Base-by-base conservation (phyloP, 139 green algal genomes). In the Micractinium sp. region DNA sequence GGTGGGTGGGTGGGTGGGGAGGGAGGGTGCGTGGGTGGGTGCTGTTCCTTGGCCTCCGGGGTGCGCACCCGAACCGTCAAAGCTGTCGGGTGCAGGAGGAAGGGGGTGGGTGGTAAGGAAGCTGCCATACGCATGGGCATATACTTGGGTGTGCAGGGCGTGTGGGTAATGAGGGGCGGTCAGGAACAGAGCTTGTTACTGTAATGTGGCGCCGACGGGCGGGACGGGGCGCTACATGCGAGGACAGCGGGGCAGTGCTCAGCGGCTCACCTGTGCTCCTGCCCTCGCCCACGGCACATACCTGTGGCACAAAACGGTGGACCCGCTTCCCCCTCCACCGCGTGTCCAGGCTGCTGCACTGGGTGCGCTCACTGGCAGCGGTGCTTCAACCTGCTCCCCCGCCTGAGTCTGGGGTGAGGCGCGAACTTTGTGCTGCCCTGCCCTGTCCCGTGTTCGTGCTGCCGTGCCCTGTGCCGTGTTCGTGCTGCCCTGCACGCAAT, bases 301-400 rank as follows among this genome's bases (percentile, higher is more conserved):
- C 47, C 47, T 9, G 7, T 56, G 47, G 9, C 47, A 56, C 47
- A 56, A 56, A 5, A 56, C 47, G 9, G 18, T 15, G 25, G 29
- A 12, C 74, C 35, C 7, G n/a, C 38, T 25, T 7, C 25, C 78
- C 22, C 35, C 39, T 35, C 36, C 78, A 2, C 38, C 38, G 1
- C 29, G 31, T 3, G 27, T 61, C 63, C 90, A 85, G 56, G n/a
- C 36, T 92, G 85, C 85, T 94, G 92, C 84, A 61, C 89, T 3
- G 92, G 92, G 71, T 94, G 92, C 66, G 71, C 90, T 22, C 69
- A 53, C 25, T 93, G 90, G 90, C 92, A 94, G 74, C 76, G 79
- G 27, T 87, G 61, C 85, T 93, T 93, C 87, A 91, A 93, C 87
- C 75, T 94, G 66, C 25, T 81, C n/a, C 87, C 83, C n/a, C 84